phyloP scores from a whole-genome alignment of 495 filamentous ascomycete species.

The Elaphomyces granulatus region DNA sequence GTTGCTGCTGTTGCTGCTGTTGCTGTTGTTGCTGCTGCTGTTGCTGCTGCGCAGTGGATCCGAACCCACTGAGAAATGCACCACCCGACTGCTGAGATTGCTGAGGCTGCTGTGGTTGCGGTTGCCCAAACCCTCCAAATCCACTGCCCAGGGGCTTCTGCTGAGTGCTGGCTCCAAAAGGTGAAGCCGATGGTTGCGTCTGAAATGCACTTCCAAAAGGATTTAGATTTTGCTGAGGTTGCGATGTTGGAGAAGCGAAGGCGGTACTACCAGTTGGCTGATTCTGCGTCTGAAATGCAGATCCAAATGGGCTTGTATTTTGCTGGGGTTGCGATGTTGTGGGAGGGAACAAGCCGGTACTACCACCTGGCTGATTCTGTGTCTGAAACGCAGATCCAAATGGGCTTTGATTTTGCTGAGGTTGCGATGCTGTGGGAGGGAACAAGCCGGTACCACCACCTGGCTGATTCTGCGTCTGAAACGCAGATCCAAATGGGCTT shows the following conservation, averaged over 20 bases:
- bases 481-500: background rate
- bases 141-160: constrained; percentile 20
- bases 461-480: constrained; percentile 15
- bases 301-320: constrained; percentile 3
- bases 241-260: background rate
- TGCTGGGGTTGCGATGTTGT: background rate
- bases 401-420: constrained; percentile 5
- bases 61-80: no score
- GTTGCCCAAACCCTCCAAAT: constrained; percentile 17
- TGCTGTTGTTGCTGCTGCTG: no score
- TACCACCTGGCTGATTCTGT: constrained; percentile 4
- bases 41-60: constrained; percentile 16
- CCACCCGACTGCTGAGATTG: no score
- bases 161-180: constrained; percentile 12
- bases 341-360: background rate
- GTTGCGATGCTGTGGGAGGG: no score
- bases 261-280: constrained; percentile 1
- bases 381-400: constrained; percentile 17
- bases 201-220: constrained; percentile 5
- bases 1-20: constrained; percentile 25
- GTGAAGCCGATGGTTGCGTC: constrained; percentile 2
- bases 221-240: background rate
- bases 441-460: constrained; percentile 5
- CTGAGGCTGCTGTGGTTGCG: constrained; percentile 17
- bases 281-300: constrained; percentile 2